Evolutionary conservation across 2,329 filamentous ascomycete species (phyloP), one percentile per base, ranked within the genome.

Genomic region (Aspergillus melleus): DNA sequence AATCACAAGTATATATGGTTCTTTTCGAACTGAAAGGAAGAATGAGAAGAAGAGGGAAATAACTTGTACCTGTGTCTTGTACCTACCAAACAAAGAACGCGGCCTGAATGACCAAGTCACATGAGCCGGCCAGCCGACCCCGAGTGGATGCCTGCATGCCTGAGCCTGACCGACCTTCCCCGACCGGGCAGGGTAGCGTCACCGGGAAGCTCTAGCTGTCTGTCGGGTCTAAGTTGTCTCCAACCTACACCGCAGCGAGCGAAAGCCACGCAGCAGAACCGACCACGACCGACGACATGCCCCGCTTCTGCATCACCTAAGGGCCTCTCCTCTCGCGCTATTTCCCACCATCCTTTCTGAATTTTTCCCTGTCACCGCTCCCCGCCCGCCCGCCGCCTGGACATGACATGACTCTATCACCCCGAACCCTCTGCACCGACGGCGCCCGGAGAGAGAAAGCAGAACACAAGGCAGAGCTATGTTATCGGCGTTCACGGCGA

Each of bases 401-500:
- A 36, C 62, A 62, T 62, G 66, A 64, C 51, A 68, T 65, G 63
- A 65, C 58, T 60, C n/a, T 55, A 55, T 53, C 55, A 14, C 14
- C 32, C 1, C 32, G 26, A 29, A 12, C 32, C 36, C 14, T 12
- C 16, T n/a, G 32, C 14, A 16, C 36, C 36, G 54, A 51, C 52
- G 54, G 53, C 52, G 36, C 32, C 36, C 42, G 46, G 39, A 46
- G 52, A 60, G 58, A 58, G 61, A 62, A 67, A 64, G 60, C 62
- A 64, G 56, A 55, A 57, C 60, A 61, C 61, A 61, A 51, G 55
- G 39, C 36, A 46, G 60, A 66, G 62, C 66, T 65, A 97, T 97
- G 95, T 89, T 99, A 79, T 96, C 94, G 79, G 95, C 95, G 74
- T 99, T 99, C 80, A 96, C 90, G 69, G 93, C 95, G 81, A 90